Percentiles rank a stretch among this genome's conserved stretches.
Conservation (phyloP, 176 grass and related monocot species). For the Guadua angustifolia region DNA sequence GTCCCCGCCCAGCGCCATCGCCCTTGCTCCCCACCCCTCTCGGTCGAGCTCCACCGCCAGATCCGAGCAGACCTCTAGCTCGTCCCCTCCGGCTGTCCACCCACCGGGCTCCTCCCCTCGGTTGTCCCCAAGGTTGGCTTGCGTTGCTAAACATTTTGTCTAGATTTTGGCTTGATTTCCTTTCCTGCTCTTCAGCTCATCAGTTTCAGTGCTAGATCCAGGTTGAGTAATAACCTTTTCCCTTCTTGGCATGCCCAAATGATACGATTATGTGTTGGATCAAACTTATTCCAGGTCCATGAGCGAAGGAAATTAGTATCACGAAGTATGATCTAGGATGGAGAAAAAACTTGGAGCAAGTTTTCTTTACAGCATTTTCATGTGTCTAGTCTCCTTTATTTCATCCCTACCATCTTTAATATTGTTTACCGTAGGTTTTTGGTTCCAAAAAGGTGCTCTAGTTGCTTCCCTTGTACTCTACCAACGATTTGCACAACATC, state of each 20-base stretch:
- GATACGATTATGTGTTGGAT: slow-evolving; percentile 3
- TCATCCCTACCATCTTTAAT: neutral
- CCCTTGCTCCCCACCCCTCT: too few relatives aligned
- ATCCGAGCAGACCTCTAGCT: too few relatives aligned
- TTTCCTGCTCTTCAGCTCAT: neutral
- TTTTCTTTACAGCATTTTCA: slow-evolving; percentile 22
- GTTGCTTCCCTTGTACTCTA: slow-evolving; percentile 78
- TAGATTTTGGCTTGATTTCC: slow-evolving; percentile 6
- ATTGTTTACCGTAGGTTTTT: slow-evolving; percentile 63
- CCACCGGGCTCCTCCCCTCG: too few relatives aligned
- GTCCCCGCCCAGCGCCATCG: too few relatives aligned
- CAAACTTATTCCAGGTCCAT: slow-evolving; percentile 58
- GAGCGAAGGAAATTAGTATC: slow-evolving; percentile 62
- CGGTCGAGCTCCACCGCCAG: too few relatives aligned
- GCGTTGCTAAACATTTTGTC: too few relatives aligned
- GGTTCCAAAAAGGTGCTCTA: slow-evolving; percentile 78
- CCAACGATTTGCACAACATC: slow-evolving; percentile 71
- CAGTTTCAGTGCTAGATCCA: neutral
- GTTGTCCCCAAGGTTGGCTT: too few relatives aligned
- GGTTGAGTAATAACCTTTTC: neutral
- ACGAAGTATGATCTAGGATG: slow-evolving; percentile 83
- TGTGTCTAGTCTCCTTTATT: neutral
- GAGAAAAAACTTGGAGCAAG: slow-evolving; percentile 87
- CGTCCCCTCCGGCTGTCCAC: too few relatives aligned
- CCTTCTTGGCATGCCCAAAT: slow-evolving; percentile 25